These are phyloP conservation scores for Naganishia albida DNA, from an alignment of 1,284 basidiomycete genomes.

Conservation along the genomic window DNA sequence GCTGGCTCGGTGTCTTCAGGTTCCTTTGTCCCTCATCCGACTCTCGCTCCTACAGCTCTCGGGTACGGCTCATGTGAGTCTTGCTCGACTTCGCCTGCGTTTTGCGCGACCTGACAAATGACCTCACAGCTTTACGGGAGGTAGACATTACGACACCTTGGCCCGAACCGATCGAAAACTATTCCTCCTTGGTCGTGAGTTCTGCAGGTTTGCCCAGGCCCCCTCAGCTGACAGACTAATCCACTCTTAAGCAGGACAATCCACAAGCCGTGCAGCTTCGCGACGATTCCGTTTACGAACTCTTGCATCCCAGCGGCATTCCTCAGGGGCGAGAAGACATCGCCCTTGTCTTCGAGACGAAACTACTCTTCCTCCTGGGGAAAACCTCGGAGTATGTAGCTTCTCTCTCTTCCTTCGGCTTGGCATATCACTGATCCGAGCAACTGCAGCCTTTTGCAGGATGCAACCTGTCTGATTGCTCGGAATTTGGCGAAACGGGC, in stretches of 20 bases:
- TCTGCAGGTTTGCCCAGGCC: not conserved
- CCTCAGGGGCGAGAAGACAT: conserved; percentile 6
- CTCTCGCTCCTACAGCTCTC: conserved; percentile 5
- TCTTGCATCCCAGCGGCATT: conserved; percentile 22
- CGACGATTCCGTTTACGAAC: conserved; percentile 33
- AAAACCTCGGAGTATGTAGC: conserved; percentile 17
- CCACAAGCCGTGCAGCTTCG: conserved; percentile 35
- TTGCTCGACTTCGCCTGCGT: not conserved
- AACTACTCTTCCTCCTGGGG: conserved; percentile 19
- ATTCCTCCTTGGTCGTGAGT: conserved; percentile 37
- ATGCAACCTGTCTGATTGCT: conserved; percentile 8
- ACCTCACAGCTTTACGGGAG: conserved; percentile 4
- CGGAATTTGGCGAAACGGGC: conserved; percentile 6
- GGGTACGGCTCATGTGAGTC: conserved; percentile 28
- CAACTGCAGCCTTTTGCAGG: conserved; percentile 7
- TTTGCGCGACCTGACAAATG: conserved; percentile 9
- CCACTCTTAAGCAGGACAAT: conserved; percentile 38
- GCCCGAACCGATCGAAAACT: conserved; percentile 41
- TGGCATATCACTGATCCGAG: not conserved
- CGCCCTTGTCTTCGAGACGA: conserved; percentile 10
- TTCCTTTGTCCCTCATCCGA: not conserved
- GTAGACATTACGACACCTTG: conserved; percentile 47
- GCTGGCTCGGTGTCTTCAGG: not conserved
- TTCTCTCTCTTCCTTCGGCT: not conserved
- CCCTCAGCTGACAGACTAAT: conserved; percentile 21